Conservation (phyloP, 139 green algal species). For the Volvox reticuliferus region DNA sequence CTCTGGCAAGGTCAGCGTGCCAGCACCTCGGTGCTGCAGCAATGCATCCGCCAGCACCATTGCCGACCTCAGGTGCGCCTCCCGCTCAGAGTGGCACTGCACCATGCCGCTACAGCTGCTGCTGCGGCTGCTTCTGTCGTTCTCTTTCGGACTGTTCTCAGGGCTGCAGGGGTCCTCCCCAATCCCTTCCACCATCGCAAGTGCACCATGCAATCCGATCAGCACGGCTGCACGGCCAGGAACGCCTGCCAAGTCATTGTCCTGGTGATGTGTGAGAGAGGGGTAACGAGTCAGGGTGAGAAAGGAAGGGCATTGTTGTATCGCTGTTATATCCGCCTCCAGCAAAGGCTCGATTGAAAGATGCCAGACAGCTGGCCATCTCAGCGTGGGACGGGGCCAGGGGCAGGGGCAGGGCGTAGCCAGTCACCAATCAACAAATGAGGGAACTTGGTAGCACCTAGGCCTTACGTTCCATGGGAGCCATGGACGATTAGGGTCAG, state of each 20-base stretch:
- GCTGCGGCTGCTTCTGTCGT: neutral
- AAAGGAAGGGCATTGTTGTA: neutral
- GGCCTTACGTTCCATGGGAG: too few species aligned
- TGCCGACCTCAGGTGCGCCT: neutral
- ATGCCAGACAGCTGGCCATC: too few species aligned
- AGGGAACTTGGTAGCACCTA: too few species aligned
- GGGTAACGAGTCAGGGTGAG: neutral
- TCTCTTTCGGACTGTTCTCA: neutral
- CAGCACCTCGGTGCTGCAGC: neutral
- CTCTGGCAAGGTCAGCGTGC: neutral
- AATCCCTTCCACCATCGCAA: neutral
- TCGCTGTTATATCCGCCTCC: too few species aligned
- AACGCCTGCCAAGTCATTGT: neutral
- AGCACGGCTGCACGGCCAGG: slow-evolving; percentile 1
- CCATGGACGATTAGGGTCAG: too few species aligned
- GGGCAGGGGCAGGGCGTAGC: neutral
- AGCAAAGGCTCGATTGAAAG: too few species aligned
- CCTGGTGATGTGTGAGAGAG: neutral
- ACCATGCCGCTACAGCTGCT: neutral
- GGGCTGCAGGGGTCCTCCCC: neutral
- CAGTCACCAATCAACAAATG: too few species aligned
- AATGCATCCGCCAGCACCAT: slow-evolving; percentile 22
- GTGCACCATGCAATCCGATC: neutral
- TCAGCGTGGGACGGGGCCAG: neutral
- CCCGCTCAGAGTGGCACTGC: neutral